A percentile compares a stretch with the other conserved stretches of the same genome.
These are phyloP conservation scores for Penicillium turbatum DNA, from an alignment of 495 filamentous ascomycete genomes.

Conservation along the genomic window DNA sequence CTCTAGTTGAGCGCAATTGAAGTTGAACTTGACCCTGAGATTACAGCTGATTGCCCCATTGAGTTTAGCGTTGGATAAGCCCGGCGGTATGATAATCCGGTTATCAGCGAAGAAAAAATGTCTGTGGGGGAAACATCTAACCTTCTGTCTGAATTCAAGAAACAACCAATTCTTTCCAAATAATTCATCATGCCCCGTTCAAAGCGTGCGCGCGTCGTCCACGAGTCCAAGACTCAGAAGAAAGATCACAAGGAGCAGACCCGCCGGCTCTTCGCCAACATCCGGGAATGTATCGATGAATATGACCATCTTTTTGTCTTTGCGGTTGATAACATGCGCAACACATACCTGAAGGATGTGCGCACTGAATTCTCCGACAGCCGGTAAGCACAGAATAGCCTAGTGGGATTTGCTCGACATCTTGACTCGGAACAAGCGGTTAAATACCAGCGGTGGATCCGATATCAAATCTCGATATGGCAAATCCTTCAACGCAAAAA, in stretches of 20 bases:
- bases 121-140: constrained; percentile 13
- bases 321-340: constrained; percentile 95
- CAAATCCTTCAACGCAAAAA: constrained; percentile 2
- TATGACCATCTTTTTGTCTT: constrained; percentile 94
- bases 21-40: not conserved
- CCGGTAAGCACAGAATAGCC: constrained; percentile 50
- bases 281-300: constrained; percentile 77
- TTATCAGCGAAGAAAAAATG: constrained; percentile 44
- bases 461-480: constrained; percentile 6
- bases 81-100: constrained; percentile 38
- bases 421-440: not conserved
- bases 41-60: constrained; percentile 36
- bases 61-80: constrained; percentile 39
- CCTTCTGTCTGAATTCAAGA: constrained; percentile 6
- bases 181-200: constrained; percentile 81
- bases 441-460: not conserved
- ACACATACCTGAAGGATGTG: constrained; percentile 92
- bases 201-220: constrained; percentile 83
- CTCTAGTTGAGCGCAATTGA: not conserved
- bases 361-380: constrained; percentile 77
- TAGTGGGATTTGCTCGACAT: not conserved
- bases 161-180: constrained; percentile 8
- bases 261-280: constrained; percentile 77
- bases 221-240: constrained; percentile 85
- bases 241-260: constrained; percentile 87